Evolutionary conservation across 768 basidiomycete species (phyloP), one percentile per base, ranked within the genome.

Genomic region (Hericium erinaceus): DNA sequence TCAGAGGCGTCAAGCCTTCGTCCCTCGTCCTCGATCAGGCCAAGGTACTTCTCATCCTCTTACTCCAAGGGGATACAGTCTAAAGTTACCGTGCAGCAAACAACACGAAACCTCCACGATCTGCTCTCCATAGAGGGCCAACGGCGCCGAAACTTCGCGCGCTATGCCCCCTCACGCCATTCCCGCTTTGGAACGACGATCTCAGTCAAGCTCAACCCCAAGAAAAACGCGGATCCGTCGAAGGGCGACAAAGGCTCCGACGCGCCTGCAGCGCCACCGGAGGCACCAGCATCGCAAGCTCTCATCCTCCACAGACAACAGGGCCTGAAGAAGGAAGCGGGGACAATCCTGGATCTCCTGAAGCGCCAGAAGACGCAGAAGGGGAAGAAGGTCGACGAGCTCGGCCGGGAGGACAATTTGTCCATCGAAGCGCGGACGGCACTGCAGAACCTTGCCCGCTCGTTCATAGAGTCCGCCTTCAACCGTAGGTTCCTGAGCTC

Each of bases 151-250:
- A 76, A 82, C 55, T 68, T 79, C 24, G 76, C 81, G 51, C 73
- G 75, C 57, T 73, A 76, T 51, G 74, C 80, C 4, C 72, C 84
- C 54, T 89, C 92, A 20, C 81, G 97, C 37, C 97, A 99, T 72
- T 92, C 93, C 24, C 84, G 95, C 51, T 99, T 99, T 70, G 97
- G 97, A 1, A 98, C 97, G 2, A 98, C 95, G 9, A 86, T 98
- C 61, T 74, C 87, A 20, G 86, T 99, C 55, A 81, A 78, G 60
- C 75, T 89, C 46, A 87, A 85, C 58, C 69, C 83, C 13, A 80
- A 78, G 61, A 82, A 80, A 69, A 56, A 44, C 11, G 15, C 44
- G 7, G 28, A 24, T 11, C 18, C 52, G 3, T 28, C 53, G 51
- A 51, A 24, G 60, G 26, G 64, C 15, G 64, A 68, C 16, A 59